Evolutionary conservation across 2,329 filamentous ascomycete species (phyloP), one percentile per base, ranked within the genome.

Genomic region (Metarhizium album): DNA sequence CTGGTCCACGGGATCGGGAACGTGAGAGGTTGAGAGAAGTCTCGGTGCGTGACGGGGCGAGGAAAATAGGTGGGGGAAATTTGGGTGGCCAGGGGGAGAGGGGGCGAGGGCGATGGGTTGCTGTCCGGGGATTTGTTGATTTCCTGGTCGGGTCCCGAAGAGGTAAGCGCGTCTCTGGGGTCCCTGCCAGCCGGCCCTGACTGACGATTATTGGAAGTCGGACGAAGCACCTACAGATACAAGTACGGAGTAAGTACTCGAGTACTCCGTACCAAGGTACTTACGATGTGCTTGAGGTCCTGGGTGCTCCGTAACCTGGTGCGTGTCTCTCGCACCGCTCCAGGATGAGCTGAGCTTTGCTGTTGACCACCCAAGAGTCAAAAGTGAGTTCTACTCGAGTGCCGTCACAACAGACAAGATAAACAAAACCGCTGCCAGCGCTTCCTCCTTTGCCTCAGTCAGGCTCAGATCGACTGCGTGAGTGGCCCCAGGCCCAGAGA

Each of bases 11-110:
- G 40, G 52, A 50, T 51, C 50, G 52, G 56, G 51, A 52, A 47
- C 49, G 50, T 35, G 55, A 52, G 53, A 56, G 58, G 57, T 54
- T 54, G 58, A 59, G 54, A 58, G 58, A 60, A 54, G 56, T 46
- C 55, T 55, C 50, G 52, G 53, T 55, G 53, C 52, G 54, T 48
- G 59, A 56, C 58, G 58, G 58, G 58, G 53, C 55, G 53, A 59
- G 55, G 64, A 67, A 67, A 68, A 68, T 70, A 70, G 70, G 70
- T 71, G 70, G 71, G 70, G 69, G 70, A 68, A 67, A 71, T 69
- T 70, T 70, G 69, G 70, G 62, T 58, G 61, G 62, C 64, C 63
- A 60, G 66, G 65, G 62, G 58, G 54, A 53, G 53, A 53, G 53
- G 46, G 53, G 52, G 53, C 51, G 45, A 52, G 53, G 48, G 48